A percentile compares a stretch with the other conserved stretches of the same genome.
Evolutionary conservation across 176 grass and related monocot genomes (phyloP).

Genomic region (Phoenix dactylifera): DNA sequence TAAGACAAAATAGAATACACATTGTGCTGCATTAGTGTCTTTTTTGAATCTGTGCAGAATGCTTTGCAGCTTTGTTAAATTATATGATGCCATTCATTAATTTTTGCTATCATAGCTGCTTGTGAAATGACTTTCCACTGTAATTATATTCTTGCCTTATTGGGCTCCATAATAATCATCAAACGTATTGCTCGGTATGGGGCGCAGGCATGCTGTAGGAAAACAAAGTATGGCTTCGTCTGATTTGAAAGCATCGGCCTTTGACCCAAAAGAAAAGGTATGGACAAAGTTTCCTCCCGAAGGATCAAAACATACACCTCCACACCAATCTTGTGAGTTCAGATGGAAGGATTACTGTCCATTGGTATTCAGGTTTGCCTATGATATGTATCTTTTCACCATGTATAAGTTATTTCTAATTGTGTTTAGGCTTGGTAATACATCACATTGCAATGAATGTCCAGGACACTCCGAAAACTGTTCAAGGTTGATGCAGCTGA

Average conservation of each 20-base stretch:
- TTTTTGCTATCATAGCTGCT: neutral
- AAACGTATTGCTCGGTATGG: slow-evolving; percentile 5
- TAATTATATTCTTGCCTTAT: neutral
- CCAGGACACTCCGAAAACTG: slow-evolving; percentile 69
- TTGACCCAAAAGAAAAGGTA: slow-evolving; percentile 86
- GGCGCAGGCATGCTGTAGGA: slow-evolving; percentile 72
- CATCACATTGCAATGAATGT: slow-evolving; percentile 5
- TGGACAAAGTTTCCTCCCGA: slow-evolving; percentile 96
- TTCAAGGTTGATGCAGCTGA: slow-evolving; percentile 92
- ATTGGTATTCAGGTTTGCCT: slow-evolving; percentile 75
- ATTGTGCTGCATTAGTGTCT: too few relatives aligned
- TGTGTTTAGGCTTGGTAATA: neutral
- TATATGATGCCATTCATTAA: too few relatives aligned
- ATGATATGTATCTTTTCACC: too few relatives aligned
- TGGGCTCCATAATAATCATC: neutral
- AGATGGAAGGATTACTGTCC: slow-evolving; percentile 99
- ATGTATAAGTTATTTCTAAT: too few relatives aligned
- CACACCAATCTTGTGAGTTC: slow-evolving; percentile 92
- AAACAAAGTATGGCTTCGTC: slow-evolving; percentile 67
- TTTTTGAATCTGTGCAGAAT: too few relatives aligned
- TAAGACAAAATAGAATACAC: too few relatives aligned
- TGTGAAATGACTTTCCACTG: too few relatives aligned
- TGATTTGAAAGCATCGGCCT: slow-evolving; percentile 90
- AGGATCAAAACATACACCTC: slow-evolving; percentile 91
- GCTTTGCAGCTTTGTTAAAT: too few relatives aligned